Conservation (phyloP, 2,329 filamentous ascomycete species). For the Zasmidium angulare region DNA sequence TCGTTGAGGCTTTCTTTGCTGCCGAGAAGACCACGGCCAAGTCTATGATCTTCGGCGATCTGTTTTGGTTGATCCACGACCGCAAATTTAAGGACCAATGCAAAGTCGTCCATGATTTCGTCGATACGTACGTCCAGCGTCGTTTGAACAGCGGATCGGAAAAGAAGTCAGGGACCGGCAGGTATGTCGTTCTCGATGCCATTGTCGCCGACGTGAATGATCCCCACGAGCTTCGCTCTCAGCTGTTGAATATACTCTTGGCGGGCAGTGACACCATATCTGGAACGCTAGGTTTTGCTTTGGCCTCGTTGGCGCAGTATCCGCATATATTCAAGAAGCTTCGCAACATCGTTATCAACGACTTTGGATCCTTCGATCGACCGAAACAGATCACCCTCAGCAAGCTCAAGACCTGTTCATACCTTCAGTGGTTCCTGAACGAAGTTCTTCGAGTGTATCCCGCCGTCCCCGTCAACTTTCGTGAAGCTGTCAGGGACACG, state of each 20-base stretch:
- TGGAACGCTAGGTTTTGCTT: background rate
- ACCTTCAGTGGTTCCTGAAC: slow-evolving; percentile 34
- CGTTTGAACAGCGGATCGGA: background rate
- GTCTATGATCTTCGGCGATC: background rate
- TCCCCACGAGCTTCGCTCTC: slow-evolving; percentile 2
- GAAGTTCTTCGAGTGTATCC: slow-evolving; percentile 39
- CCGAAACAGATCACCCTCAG: slow-evolving; percentile 8
- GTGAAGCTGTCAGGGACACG: background rate
- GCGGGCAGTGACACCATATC: slow-evolving; percentile 1
- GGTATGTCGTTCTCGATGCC: slow-evolving; percentile 6
- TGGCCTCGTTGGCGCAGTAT: slow-evolving; percentile 3
- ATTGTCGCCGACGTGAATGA: slow-evolving; percentile 2
- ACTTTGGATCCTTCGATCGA: background rate
- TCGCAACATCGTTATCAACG: background rate
- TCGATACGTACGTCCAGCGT: background rate
- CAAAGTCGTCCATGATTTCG: slow-evolving; percentile 1
- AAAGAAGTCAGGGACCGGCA: background rate
- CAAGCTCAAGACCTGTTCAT: background rate
- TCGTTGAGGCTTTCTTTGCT: background rate
- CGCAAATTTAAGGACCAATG: background rate
- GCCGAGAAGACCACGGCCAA: slow-evolving; percentile 1
- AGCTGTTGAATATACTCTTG: slow-evolving; percentile 6
- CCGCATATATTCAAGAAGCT: slow-evolving; percentile 3
- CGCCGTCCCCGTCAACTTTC: background rate
- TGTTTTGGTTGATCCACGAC: slow-evolving; percentile 5